phyloP scores from a whole-genome alignment of 768 basidiomycete species.

The Serendipita sp. region DNA sequence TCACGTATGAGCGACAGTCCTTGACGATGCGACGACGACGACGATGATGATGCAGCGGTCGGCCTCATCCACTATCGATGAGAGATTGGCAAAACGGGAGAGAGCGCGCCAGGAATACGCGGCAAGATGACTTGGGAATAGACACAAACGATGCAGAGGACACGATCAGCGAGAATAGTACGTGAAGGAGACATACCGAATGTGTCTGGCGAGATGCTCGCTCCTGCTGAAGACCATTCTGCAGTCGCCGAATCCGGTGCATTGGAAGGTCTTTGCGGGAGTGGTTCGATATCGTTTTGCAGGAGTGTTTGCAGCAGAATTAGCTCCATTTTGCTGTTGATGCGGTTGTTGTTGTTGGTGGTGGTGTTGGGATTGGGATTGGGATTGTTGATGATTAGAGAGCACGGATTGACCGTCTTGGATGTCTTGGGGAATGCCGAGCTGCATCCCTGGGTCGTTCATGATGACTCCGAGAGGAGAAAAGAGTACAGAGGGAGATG shows the following conservation, averaged over 20 bases:
- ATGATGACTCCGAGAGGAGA: not conserved
- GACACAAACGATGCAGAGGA: conserved; percentile 10
- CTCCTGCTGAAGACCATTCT: conserved; percentile 91
- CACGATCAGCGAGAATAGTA: not conserved
- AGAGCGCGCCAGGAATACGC: no score
- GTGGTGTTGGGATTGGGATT: not conserved
- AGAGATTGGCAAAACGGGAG: no score
- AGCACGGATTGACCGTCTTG: not conserved
- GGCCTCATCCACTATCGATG: no score
- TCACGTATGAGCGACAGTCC: no score
- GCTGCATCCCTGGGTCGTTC: not conserved
- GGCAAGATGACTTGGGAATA: not conserved
- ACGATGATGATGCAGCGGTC: no score
- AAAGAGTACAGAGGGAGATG: not conserved
- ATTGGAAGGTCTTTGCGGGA: conserved; percentile 88
- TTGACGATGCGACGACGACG: no score
- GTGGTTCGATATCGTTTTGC: conserved; percentile 60
- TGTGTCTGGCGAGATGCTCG: conserved; percentile 91
- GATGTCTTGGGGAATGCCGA: not conserved
- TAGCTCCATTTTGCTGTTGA: not conserved
- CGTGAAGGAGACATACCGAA: conserved; percentile 42
- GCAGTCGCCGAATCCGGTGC: conserved; percentile 87
- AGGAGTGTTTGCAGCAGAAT: not conserved
- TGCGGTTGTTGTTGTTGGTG: not conserved
- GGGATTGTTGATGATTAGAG: not conserved